Conservation (phyloP, 1,284 basidiomycete genomes). For the Puccinia polysora region DNA sequence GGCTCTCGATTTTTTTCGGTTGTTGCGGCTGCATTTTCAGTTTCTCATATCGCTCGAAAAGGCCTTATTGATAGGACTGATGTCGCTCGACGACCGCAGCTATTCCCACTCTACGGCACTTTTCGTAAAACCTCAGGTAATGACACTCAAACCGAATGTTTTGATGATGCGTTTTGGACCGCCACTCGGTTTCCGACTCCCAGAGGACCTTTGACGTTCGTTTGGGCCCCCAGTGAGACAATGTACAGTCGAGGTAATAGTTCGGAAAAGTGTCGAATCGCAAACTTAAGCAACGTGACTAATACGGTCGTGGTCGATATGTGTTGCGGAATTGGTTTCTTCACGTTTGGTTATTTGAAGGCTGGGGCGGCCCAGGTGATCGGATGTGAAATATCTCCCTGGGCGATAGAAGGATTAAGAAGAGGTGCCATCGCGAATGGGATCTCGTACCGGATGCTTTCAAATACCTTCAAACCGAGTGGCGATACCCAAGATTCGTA, state of each 20-base stretch:
- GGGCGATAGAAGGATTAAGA: constrained; percentile 30
- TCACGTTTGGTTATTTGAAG: constrained; percentile 17
- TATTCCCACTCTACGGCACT: constrained; percentile 7
- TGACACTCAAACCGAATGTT: neutral
- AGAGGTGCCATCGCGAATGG: constrained; percentile 15
- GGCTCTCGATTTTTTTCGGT: neutral
- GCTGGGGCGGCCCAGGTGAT: constrained; percentile 26
- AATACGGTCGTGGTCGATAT: constrained; percentile 25
- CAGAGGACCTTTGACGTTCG: neutral
- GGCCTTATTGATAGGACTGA: constrained; percentile 21
- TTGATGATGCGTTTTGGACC: constrained; percentile 30
- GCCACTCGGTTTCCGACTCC: constrained; percentile 14
- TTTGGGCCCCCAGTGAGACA: constrained; percentile 33
- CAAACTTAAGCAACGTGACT: neutral
- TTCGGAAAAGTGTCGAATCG: constrained; percentile 25
- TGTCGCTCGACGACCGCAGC: constrained; percentile 2
- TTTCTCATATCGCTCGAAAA: constrained; percentile 27
- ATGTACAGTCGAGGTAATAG: constrained; percentile 37
- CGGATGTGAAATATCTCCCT: constrained; percentile 27
- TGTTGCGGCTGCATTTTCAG: constrained; percentile 10
- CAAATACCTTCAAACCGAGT: too few species aligned
- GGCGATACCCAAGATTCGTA: neutral
- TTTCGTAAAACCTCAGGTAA: neutral
- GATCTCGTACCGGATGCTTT: neutral
- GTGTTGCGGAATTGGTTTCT: constrained; percentile 39